Evolutionary conservation across 768 basidiomycete genomes (phyloP).

Genomic region (Dentipellis sp.): DNA sequence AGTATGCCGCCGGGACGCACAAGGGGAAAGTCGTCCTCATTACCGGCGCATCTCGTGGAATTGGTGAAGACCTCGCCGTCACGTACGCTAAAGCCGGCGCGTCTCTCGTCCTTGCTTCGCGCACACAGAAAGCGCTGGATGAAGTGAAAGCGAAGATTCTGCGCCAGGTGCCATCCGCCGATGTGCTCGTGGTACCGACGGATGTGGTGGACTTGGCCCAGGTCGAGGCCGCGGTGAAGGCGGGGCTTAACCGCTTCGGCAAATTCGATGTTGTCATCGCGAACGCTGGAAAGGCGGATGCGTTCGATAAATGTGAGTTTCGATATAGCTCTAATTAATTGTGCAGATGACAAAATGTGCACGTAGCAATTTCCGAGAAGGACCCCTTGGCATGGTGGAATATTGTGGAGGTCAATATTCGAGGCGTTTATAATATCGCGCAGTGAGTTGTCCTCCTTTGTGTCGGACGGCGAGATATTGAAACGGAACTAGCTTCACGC

Average conservation of each 20-base stretch:
- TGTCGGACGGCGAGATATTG: background rate
- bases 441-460: background rate
- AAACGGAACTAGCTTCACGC: background rate
- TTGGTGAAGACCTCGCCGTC: slow-evolving; percentile 11
- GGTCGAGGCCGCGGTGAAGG: background rate
- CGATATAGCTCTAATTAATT: background rate
- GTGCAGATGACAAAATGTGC: background rate
- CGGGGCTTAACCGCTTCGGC: background rate
- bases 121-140: background rate
- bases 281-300: background rate
- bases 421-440: slow-evolving; percentile 2
- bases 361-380: background rate
- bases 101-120: slow-evolving; percentile 4
- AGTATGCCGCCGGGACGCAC: slow-evolving; percentile 3
- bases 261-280: slow-evolving; percentile 6
- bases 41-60: slow-evolving; percentile 16
- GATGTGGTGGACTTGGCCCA: slow-evolving; percentile 3
- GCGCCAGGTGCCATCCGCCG: background rate
- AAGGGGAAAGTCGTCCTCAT: slow-evolving; percentile 13
- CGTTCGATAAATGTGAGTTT: background rate
- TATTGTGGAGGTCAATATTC: slow-evolving; percentile 4
- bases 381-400: slow-evolving; percentile 6
- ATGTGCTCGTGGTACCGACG: background rate
- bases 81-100: slow-evolving; percentile 14
- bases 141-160: background rate